Conservation (phyloP, 352 stramenopile genomes). For the Pythium biforme region DNA sequence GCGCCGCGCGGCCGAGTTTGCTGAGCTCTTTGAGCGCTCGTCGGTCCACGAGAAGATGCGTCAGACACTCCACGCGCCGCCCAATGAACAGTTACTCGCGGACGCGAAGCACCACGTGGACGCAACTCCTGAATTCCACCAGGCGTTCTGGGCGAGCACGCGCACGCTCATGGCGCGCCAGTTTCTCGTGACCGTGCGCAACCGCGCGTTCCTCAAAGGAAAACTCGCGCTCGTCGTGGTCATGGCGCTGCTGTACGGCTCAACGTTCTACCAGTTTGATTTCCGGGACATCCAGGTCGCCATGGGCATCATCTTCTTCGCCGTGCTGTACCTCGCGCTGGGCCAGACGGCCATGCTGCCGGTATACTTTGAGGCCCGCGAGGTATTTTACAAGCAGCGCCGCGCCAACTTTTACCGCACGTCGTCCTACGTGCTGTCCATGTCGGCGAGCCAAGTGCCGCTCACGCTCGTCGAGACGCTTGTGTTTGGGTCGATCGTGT, state of each 20-base stretch:
- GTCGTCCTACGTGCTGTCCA: constrained; percentile 54
- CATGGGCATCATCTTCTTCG: constrained; percentile 70
- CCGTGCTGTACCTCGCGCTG: constrained; percentile 62
- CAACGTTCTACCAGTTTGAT: constrained; percentile 34
- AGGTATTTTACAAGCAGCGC: constrained; percentile 69
- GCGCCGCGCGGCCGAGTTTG: constrained; percentile 24
- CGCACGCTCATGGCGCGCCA: constrained; percentile 35
- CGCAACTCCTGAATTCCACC: constrained; percentile 14
- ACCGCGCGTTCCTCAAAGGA: constrained; percentile 35
- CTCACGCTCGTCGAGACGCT: constrained; percentile 51
- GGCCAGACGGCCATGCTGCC: constrained; percentile 60
- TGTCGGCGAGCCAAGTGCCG: constrained; percentile 29
- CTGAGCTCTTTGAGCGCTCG: constrained; percentile 24
- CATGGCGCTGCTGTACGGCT: constrained; percentile 35
- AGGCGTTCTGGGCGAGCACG: constrained; percentile 19
- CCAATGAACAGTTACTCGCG: constrained; percentile 86
- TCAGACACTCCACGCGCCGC: constrained; percentile 80
- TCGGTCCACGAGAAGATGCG: constrained; percentile 25
- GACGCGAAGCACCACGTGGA: constrained; percentile 38
- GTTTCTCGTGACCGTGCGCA: constrained; percentile 49
- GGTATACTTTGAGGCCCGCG: constrained; percentile 49
- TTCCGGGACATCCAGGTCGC: constrained; percentile 28
- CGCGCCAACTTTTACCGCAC: constrained; percentile 70
- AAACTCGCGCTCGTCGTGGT: constrained; percentile 31
- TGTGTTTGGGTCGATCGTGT: constrained; percentile 67